Evolutionary conservation across 345 rosid genomes (phyloP).

Genomic region (Erysimum cheiranthoides): DNA sequence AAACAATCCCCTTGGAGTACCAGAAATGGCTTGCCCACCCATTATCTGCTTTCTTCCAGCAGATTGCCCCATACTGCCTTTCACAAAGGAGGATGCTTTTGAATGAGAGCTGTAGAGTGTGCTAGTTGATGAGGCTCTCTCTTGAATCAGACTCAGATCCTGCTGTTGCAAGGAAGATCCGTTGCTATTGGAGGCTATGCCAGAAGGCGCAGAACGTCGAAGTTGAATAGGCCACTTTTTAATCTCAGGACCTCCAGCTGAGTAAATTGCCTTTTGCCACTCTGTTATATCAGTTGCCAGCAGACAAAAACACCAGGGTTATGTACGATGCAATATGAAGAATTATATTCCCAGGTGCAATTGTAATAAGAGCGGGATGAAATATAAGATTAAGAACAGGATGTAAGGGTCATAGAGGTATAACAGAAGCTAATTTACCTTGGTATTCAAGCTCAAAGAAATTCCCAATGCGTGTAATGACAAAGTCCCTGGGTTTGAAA

Average conservation of each 20-base stretch:
- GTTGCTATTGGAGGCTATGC: constrained; percentile 68
- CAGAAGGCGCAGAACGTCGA: constrained; percentile 83
- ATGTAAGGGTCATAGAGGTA: constrained; percentile 21
- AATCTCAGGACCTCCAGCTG: constrained; percentile 89
- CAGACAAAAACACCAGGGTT: constrained; percentile 21
- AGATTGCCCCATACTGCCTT: constrained; percentile 83
- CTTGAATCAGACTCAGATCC: constrained; percentile 93
- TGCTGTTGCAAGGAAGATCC: constrained; percentile 87
- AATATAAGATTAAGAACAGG: constrained; percentile 11
- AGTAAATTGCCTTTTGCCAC: constrained; percentile 98
- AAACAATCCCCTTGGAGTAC: constrained; percentile 83
- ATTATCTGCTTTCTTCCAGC: constrained; percentile 78
- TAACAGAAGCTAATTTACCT: constrained; percentile 56
- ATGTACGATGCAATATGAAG: constrained; percentile 3
- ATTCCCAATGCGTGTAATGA: constrained; percentile 85
- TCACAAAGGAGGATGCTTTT: constrained; percentile 84
- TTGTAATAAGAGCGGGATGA: not conserved
- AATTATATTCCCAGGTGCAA: not conserved
- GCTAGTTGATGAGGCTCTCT: constrained; percentile 86
- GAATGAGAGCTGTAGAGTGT: constrained; percentile 81
- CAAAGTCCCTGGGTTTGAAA: constrained; percentile 91
- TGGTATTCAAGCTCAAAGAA: constrained; percentile 97
- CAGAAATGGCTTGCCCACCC: constrained; percentile 70
- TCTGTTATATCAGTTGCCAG: constrained; percentile 57
- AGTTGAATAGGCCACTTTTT: constrained; percentile 96